These are phyloP conservation scores for Amoebophrya sp. DNA, from an alignment of 169 alveolate genomes.

Conservation along the genomic window DNA sequence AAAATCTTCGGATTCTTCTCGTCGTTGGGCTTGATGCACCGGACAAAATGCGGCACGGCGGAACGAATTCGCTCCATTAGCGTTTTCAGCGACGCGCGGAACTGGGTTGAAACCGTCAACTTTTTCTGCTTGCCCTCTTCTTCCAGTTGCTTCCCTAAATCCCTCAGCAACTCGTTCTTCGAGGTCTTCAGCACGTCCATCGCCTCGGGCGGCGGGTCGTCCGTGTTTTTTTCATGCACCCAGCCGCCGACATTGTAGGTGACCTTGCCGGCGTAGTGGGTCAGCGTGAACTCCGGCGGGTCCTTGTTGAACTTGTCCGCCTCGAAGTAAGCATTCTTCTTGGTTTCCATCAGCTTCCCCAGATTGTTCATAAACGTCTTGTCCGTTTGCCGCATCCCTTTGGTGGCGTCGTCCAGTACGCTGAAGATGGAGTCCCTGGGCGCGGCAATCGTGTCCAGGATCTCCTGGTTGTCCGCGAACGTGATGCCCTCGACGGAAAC, in stretches of 20 bases:
- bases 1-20: not conserved
- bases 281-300: not conserved
- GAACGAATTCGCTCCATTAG: not conserved
- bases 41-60: not conserved
- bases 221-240: not conserved
- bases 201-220: not conserved
- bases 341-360: not conserved
- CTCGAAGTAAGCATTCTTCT: not conserved
- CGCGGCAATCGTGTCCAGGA: not conserved
- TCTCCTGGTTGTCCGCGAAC: constrained; percentile 11
- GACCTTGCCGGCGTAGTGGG: not conserved
- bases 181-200: not conserved
- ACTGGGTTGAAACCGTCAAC: not conserved
- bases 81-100: not conserved
- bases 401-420: not conserved
- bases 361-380: not conserved
- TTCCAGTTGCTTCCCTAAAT: not conserved
- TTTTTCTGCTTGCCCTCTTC: not conserved
- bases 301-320: not conserved
- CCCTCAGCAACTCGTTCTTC: not conserved
- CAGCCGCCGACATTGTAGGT: not conserved
- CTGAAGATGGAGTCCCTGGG: not conserved
- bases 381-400: not conserved
- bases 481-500: not conserved
- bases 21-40: constrained; percentile 14